Base-by-base conservation (phyloP, 1,139 yeast genomes). In the Pichia sp. region DNA sequence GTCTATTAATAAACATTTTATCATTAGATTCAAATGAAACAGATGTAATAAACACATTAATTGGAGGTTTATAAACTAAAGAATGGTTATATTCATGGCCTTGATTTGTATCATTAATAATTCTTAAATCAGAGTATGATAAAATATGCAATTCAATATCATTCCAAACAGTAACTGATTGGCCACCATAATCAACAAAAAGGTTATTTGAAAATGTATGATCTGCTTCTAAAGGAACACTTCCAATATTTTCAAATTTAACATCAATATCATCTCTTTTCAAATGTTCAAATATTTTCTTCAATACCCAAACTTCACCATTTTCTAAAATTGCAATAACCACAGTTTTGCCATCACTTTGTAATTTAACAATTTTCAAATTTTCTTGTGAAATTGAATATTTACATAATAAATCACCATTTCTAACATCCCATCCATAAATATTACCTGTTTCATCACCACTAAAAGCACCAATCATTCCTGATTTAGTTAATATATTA, bases 161-260 rank as follows among this genome's bases (percentile, higher is more conserved):
- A 43, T 57, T 54, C 42, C 65, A 53, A 5, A 71, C 31, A 1
- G 72, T 54, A 4, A 72, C 55, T 44, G 65, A 65, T 35, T 57
- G 55, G 20, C 72, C 77, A 1, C 76, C 81, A 52, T 72, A 77
- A 59, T 81, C 89, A 24, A 76, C 73, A 37, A 67, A 65, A 13
- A 35, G 8, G 20, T 41, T 41, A 8, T 20, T 7, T 9, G 25
- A 14, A n/a, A 30, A 19, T 7, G 24, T 22, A 20, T 32, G 14
- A 24, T 28, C n/a, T n/a, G 33, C 26, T 25, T 40, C 41, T 36
- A 21, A 37, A 40, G 19, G 41, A 11, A 44, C 29, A 2, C 24
- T 37, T 13, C 45, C 48, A 11, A 52, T 27, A 22, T 41, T 46
- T 4, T 29, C 28, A 5, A 45, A 20, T 16, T 35, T 13, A 1